Evolutionary conservation across 225 moss, liverwort and hornwort species (phyloP).

Genomic region (Sphagnum tenellum): DNA sequence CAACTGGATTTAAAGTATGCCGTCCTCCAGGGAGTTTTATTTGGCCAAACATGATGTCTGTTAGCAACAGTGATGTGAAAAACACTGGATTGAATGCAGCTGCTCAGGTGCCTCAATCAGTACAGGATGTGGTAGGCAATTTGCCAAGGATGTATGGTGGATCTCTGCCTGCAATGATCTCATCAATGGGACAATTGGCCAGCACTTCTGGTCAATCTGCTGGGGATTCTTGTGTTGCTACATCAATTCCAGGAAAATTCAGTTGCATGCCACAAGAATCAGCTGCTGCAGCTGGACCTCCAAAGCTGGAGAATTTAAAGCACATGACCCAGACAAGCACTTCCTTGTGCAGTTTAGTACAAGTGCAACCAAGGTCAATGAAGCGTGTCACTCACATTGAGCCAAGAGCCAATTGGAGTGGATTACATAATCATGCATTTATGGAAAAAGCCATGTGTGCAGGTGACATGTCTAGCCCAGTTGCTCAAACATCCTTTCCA

Average conservation of each 20-base stretch:
- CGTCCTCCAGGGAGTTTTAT: slow-evolving; percentile 36
- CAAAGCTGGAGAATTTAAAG: slow-evolving; percentile 1
- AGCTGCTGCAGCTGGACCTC: background rate
- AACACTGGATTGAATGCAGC: slow-evolving; percentile 5
- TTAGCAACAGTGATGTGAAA: slow-evolving; percentile 3
- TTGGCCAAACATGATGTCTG: slow-evolving; percentile 33
- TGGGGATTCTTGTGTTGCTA: slow-evolving; percentile 30
- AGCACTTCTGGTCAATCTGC: slow-evolving; percentile 13
- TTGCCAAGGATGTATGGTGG: slow-evolving; percentile 7
- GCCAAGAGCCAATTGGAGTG: slow-evolving; percentile 9
- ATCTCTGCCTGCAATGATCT: slow-evolving; percentile 2
- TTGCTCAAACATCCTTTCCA: background rate
- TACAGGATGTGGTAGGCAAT: slow-evolving; percentile 5
- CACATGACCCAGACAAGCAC: background rate
- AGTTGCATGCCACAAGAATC: slow-evolving; percentile 30
- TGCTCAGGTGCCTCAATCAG: slow-evolving; percentile 1
- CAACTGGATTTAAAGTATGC: slow-evolving; percentile 33
- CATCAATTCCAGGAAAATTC: slow-evolving; percentile 41
- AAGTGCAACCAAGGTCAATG: background rate
- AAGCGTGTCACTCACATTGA: background rate
- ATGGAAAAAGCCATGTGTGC: background rate
- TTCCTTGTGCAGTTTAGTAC: background rate
- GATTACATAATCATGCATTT: background rate
- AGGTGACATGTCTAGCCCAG: background rate
- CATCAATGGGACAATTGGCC: slow-evolving; percentile 4